Conservation (phyloP, 306 rosid species). For the Sicyos edulis region DNA sequence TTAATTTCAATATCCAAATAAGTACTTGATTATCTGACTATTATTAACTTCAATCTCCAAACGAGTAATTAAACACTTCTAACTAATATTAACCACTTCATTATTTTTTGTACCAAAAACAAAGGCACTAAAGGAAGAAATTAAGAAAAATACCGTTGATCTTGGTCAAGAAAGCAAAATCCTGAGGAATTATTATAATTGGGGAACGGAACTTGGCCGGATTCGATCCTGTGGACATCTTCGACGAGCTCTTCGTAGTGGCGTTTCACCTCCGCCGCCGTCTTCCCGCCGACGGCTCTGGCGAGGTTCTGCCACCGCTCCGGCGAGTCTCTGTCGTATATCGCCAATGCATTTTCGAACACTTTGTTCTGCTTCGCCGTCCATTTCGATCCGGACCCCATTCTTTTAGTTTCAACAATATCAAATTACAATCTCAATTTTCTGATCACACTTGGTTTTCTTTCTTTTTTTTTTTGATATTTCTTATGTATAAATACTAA, state of each 20-base stretch:
- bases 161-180: conserved; percentile 33
- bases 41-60: too few species aligned
- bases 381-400: conserved; percentile 43
- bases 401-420: too few species aligned
- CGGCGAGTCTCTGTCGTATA: conserved; percentile 50
- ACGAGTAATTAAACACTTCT: too few species aligned
- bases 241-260: conserved; percentile 64
- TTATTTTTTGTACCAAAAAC: too few species aligned
- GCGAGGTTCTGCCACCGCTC: conserved; percentile 69
- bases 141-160: conserved; percentile 32
- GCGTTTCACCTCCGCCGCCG: conserved; percentile 59
- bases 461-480: too few species aligned
- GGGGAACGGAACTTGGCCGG: conserved; percentile 66
- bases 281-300: conserved; percentile 66
- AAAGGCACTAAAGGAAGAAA: too few species aligned
- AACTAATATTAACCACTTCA: too few species aligned
- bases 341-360: conserved; percentile 72
- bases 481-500: conserved; percentile 6
- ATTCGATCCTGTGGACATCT: conserved; percentile 57
- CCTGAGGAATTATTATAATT: conserved; percentile 34
- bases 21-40: too few species aligned
- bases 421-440: too few species aligned
- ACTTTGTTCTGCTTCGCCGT: conserved; percentile 61
- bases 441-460: too few species aligned
- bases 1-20: too few species aligned